Conservation (phyloP, 2,329 filamentous ascomycete genomes). For the Ophiobolus disseminans region DNA sequence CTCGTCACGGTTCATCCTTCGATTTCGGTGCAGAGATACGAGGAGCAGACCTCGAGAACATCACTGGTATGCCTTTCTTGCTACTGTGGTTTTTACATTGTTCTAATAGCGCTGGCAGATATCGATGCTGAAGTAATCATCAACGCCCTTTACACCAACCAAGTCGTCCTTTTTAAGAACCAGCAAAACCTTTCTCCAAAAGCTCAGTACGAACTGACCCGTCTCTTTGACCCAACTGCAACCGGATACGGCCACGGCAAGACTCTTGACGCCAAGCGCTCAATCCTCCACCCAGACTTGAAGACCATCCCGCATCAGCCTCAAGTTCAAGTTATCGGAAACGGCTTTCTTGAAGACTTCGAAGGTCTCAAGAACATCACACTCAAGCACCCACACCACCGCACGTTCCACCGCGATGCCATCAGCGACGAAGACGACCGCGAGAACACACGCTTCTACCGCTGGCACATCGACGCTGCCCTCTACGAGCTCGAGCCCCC, state of each 20-base stretch:
- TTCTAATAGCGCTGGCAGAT: not conserved
- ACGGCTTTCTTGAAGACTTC: slow-evolving; percentile 72
- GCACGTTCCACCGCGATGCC: slow-evolving; percentile 72
- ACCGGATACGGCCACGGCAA: slow-evolving; percentile 77
- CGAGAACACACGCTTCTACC: slow-evolving; percentile 68
- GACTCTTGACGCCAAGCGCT: slow-evolving; percentile 70
- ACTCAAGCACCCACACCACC: slow-evolving; percentile 78
- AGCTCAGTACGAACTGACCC: slow-evolving; percentile 77
- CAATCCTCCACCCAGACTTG: slow-evolving; percentile 77
- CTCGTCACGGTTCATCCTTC: slow-evolving; percentile 29
- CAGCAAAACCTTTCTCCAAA: slow-evolving; percentile 69
- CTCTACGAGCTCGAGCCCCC: slow-evolving; percentile 78
- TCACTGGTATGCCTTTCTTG: slow-evolving; percentile 57
- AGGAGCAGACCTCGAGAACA: slow-evolving; percentile 66
- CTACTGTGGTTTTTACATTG: not conserved
- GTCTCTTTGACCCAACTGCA: slow-evolving; percentile 72
- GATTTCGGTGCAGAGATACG: slow-evolving; percentile 68
- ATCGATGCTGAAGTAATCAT: slow-evolving; percentile 70
- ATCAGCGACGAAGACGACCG: slow-evolving; percentile 69
- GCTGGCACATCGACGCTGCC: slow-evolving; percentile 83
- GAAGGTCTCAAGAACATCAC: slow-evolving; percentile 73
- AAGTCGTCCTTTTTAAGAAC: slow-evolving; percentile 74
- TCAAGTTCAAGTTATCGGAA: slow-evolving; percentile 81
- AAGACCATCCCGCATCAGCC: slow-evolving; percentile 83
- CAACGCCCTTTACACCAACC: slow-evolving; percentile 70